Base-by-base conservation (phyloP, 2,329 filamentous ascomycete genomes). In the Scytalidium sp. region DNA sequence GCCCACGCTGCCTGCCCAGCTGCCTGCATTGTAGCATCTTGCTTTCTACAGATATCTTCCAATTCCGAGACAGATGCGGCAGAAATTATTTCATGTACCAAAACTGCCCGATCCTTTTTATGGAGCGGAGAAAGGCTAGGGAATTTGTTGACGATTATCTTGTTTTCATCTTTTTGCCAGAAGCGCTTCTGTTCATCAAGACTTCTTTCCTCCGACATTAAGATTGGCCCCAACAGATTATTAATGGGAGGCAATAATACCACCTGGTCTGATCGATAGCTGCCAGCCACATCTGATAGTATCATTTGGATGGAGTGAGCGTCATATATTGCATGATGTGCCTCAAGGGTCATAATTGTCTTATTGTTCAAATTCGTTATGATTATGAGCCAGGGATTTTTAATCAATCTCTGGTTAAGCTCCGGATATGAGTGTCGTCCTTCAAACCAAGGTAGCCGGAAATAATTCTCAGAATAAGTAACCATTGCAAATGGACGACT, bases 291-390 rank as follows among this genome's bases (percentile, higher is more conserved):
- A 56, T 87, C 80, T 0, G 72, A 61, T 2, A 96, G 67, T 1
- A 97, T 75, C 1, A 74, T 61, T 3, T 80, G 73, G 10, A 97
- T 70, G 8, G 90, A 91, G 39, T 82, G 76, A 0, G 90, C 92
- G 70, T 97, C 92, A 57, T 95, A 97, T 0, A 97, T 72, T 1
- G 88, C 88, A 68, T 97, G 92, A 55, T 95, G 87, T 2, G 57
- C 62, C 19, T 50, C 61, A 19, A 66, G 59, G 41, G 45, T 54
- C 2, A 67, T 46, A 4, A 56, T n/a, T 2, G 19, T 47, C 17
- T 40, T 50, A 2, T 48, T 47, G 5, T 50, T 40, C 1, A 56
- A 19, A 15, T 51, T 11, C 1, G 17, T 11, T 11, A 62, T 13
- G 3, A n/a, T 51, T 32, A 67, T 43, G 8, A 47, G 43, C 65